Percentiles rank a stretch among this genome's conserved stretches.
Conservation (phyloP, 2,329 filamentous ascomycete species). For the Pestalotiopsis sp. region DNA sequence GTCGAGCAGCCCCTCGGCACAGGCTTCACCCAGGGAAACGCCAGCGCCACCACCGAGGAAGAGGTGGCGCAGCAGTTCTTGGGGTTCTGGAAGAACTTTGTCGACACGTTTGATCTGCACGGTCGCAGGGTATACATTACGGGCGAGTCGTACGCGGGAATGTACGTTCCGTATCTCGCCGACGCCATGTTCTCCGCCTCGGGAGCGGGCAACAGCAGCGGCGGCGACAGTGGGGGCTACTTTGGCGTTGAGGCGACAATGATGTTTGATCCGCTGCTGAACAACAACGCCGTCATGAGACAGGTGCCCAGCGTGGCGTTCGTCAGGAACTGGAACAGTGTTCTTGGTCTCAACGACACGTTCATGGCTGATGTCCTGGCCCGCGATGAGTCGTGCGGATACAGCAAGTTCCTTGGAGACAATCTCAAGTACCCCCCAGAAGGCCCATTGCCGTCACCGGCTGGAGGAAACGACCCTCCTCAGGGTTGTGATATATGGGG, state of each 20-base stretch:
- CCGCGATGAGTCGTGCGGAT: conserved; percentile 56
- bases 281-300: conserved; percentile 44
- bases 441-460: conserved; percentile 52
- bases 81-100: conserved; percentile 69
- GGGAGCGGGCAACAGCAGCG: conserved; percentile 10
- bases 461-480: conserved; percentile 37
- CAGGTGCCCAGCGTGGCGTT: conserved; percentile 54
- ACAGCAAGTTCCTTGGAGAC: conserved; percentile 55
- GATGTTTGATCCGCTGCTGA: conserved; percentile 69
- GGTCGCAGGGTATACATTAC: conserved; percentile 55
- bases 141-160: conserved; percentile 56
- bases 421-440: conserved; percentile 65
- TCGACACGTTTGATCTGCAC: conserved; percentile 54
- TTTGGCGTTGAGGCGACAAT: conserved; percentile 56
- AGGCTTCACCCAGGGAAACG: conserved; percentile 68
- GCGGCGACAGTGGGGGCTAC: conserved; percentile 46
- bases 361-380: conserved; percentile 56
- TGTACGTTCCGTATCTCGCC: conserved; percentile 60
- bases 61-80: conserved; percentile 74
- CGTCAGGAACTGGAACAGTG: conserved; percentile 53
- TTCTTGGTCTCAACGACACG: conserved; percentile 61
- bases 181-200: conserved; percentile 45
- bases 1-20: conserved; percentile 70
- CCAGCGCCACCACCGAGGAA: conserved; percentile 65
- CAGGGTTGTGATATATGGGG: conserved; percentile 57